Evolutionary conservation across 2,329 filamentous ascomycete species (phyloP).

Genomic region (Boeremia exigua): DNA sequence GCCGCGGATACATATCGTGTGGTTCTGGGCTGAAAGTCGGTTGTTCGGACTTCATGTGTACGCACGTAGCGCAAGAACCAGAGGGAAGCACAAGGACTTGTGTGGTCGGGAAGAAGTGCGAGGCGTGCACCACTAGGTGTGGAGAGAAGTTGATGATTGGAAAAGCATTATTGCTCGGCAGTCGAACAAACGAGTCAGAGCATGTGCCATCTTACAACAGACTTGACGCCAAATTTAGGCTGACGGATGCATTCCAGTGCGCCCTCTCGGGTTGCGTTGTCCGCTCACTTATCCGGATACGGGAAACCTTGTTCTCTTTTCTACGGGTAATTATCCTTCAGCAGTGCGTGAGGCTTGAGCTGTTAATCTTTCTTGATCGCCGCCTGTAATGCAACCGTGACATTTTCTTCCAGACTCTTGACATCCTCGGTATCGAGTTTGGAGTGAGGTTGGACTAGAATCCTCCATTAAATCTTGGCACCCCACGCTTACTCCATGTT

Average conservation of each 20-base stretch:
- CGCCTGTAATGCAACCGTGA: not conserved
- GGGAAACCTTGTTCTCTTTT: too few species aligned
- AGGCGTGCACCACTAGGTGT: not conserved
- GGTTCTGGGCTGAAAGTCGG: too few species aligned
- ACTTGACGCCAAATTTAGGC: not conserved
- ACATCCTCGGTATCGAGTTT: not conserved
- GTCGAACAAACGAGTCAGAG: not conserved
- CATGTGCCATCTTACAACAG: not conserved
- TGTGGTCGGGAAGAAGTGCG: not conserved
- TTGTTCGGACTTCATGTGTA: too few species aligned
- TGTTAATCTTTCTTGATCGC: not conserved
- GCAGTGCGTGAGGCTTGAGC: not conserved
- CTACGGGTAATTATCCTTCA: not conserved
- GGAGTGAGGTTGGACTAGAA: slow-evolving; percentile 1
- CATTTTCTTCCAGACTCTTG: not conserved
- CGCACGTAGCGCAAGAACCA: too few species aligned
- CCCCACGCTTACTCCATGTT: not conserved
- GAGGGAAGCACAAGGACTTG: not conserved
- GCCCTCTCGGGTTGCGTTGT: not conserved
- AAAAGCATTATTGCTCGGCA: not conserved
- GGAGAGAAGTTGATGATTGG: not conserved
- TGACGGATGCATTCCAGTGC: not conserved
- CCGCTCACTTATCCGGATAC: not conserved
- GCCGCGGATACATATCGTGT: not conserved
- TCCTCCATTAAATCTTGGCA: slow-evolving; percentile 1